These are phyloP conservation scores for Ophiostoma sp. DNA, from an alignment of 2,329 filamentous ascomycete genomes.

Conservation along the genomic window DNA sequence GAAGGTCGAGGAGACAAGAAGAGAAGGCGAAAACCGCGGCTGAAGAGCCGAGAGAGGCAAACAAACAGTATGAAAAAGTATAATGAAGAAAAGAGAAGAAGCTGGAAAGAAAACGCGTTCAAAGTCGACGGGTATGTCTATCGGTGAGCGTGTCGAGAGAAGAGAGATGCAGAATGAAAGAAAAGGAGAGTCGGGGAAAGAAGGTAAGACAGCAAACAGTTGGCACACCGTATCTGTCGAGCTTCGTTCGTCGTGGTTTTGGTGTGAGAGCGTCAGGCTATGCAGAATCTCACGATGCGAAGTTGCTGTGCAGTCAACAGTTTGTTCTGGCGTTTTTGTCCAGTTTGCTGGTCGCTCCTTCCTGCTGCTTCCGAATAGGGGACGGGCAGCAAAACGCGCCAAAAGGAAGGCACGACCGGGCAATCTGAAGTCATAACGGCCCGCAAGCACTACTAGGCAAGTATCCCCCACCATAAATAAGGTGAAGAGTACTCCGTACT, in stretches of 20 bases:
- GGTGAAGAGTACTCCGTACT: not conserved
- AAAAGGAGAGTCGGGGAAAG: not conserved
- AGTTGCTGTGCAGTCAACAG: not conserved
- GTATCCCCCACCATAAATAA: constrained; percentile 3
- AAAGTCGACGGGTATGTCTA: constrained; percentile 15
- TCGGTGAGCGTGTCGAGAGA: constrained; percentile 9
- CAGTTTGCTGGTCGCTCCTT: not conserved
- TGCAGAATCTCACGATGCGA: not conserved
- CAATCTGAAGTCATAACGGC: constrained; percentile 7
- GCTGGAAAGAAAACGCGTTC: constrained; percentile 20
- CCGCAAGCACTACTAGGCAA: constrained; percentile 9
- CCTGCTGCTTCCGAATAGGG: constrained; percentile 8
- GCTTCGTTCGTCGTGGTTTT: constrained; percentile 8
- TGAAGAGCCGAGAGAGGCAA: not conserved
- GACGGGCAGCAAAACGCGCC: constrained; percentile 13
- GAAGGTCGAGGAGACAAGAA: not conserved
- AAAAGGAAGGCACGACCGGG: constrained; percentile 10
- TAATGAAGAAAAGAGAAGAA: constrained; percentile 10
- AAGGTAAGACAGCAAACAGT: constrained; percentile 5
- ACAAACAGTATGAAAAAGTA: not conserved
- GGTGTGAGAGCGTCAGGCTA: not conserved
- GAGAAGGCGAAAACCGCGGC: not conserved
- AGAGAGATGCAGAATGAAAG: not conserved
- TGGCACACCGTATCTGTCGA: not conserved
- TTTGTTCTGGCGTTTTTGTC: not conserved